Conservation (phyloP, 83 land plant genomes). For the Diphasiastrum complanatum region DNA sequence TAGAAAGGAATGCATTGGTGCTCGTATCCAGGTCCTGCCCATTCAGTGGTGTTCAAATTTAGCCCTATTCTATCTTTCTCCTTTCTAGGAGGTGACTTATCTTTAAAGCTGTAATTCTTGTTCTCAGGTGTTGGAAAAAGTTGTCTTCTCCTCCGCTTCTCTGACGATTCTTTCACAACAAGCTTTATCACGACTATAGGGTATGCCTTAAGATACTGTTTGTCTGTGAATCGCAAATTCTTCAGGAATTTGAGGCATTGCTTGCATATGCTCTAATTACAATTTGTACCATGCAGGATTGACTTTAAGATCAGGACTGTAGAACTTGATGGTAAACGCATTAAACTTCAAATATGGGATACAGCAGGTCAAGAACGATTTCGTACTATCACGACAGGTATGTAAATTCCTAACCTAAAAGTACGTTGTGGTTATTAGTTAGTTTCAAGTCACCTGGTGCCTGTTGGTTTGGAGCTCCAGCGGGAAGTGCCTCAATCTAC, state of each 20-base stretch:
- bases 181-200: conserved; percentile 17
- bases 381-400: conserved; percentile 20
- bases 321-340: conserved; percentile 20
- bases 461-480: conserved; percentile 3
- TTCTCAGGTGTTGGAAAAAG: conserved; percentile 28
- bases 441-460: neutral
- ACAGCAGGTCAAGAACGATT: conserved; percentile 27
- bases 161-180: conserved; percentile 19
- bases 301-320: conserved; percentile 26
- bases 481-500: too few species aligned
- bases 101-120: too few species aligned
- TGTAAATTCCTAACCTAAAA: neutral
- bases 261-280: neutral
- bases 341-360: conserved; percentile 26
- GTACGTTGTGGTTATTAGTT: neutral
- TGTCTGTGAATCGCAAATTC: neutral
- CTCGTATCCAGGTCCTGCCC: too few species aligned
- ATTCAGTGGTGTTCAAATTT: too few species aligned
- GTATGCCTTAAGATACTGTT: neutral
- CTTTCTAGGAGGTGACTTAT: too few species aligned
- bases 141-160: conserved; percentile 20
- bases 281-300: neutral
- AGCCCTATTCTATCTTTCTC: too few species aligned
- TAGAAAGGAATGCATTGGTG: too few species aligned
- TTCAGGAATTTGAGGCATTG: neutral